Evolutionary conservation across 257 asterid species (phyloP), one percentile per base, ranked within the genome.

Genomic region (Scutellaria baicalensis): DNA sequence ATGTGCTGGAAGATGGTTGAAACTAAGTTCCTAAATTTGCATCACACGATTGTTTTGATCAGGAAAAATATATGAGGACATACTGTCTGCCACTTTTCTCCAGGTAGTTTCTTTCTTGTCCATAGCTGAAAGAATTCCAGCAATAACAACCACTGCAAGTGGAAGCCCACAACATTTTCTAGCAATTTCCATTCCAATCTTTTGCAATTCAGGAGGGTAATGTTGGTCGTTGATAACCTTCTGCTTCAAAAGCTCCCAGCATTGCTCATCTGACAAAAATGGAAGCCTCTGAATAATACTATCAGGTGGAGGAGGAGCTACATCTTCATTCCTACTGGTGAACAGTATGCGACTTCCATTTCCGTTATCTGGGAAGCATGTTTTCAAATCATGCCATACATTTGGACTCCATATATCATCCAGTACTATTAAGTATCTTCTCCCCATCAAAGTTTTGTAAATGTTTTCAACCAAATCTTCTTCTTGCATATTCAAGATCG

Each of bases 351-450:
- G 66, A 9, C 86, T 84, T 42, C 88, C 78, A 8, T 55, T 65
- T 43, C 20, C n/a, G 33, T 74, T 61, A 42, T 77, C 70, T 0
- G 83, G 83, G 40, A 38, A 78, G 62, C 0, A 31, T 8, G 0
- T 31, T 12, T 10, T 14, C 49, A 70, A 3, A 31, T 50, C 82
- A 45, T 60, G 12, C 88, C 81, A 80, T 7, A 13, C 75, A 11
- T 6, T 17, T 5, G 69, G 20, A 20, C 42, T 8, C 87, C 90
- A 82, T 12, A 85, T 11, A 76, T 85, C 90, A 75, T 82, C 90
- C 43, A 80, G 9, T 1, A 84, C 70, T 18, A 84, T 49, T 1
- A 84, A 59, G 55, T 67, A 84, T 55, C 78, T 71, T 48, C 68
- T 55, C 8, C 77, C 59, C 16, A 9, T 66, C 14, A 76, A 74